Base-by-base conservation (phyloP, 768 basidiomycete genomes). In the Lactifluus echinatus region DNA sequence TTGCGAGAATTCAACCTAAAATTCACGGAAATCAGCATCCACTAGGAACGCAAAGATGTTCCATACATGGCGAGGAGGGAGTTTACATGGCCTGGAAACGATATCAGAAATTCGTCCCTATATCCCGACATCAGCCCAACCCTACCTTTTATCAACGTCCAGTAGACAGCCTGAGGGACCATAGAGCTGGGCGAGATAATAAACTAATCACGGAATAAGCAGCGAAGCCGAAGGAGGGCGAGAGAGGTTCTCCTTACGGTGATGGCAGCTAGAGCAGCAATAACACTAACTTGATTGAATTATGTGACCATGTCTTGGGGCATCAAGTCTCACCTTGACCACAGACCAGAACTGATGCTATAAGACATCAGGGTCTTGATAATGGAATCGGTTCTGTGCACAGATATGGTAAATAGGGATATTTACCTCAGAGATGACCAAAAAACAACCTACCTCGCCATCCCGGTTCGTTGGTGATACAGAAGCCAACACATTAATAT, bases 91-190 rank as follows among this genome's bases (percentile, higher is more conserved):
- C 75, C 78, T 79, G 53, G 33, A 47, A 49, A n/a, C 53, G 36
- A 17, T n/a, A 24, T 61, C 50, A 45, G 21, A 50, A 14, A n/a
- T n/a, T n/a, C n/a, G n/a, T n/a, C n/a, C 4, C 11, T 15, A 11
- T n/a, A 17, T 12, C 19, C 8, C 17, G 14, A 28, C 8, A 42
- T 39, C 2, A 33, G 10, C 15, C 14, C 23, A 5, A 19, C 60
- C 75, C 57, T 54, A 78, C 79, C 78, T 72, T 78, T 80, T 26
- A 76, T 76, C 45, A 76, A 66, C 26, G 76, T 59, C 77, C 77
- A 80, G 66, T 79, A 79, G 59, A 78, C 75, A 10, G 74, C 75
- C 47, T 77, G 61, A 74, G 75, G 79, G 4, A 77, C 63, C 62
- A 75, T 76, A 60, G 74, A 75, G 33, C 71, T 71, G 12, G 77